phyloP scores from a whole-genome alignment of 2,329 filamentous ascomycete genomes.

The Calonectria leucothoes region DNA sequence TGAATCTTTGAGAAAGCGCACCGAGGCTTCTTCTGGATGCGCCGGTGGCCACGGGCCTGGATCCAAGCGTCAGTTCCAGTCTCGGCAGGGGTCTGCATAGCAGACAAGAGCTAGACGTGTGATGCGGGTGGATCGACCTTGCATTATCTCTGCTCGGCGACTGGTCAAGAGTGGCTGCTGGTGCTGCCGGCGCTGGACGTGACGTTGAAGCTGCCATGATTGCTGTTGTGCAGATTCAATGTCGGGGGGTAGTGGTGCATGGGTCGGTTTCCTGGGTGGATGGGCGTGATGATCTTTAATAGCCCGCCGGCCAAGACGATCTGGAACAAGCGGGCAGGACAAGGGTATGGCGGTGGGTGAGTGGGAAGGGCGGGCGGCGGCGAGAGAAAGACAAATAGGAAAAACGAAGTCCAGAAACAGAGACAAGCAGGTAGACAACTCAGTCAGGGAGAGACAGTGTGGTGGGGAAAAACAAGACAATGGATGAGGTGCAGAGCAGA shows the following conservation, averaged over 20 bases:
- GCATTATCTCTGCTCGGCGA: neutral
- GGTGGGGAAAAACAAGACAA: constrained; percentile 2
- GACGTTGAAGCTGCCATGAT: constrained; percentile 5
- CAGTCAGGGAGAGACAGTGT: constrained; percentile 1
- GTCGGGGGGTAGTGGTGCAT: neutral
- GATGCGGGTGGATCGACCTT: neutral
- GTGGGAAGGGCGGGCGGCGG: neutral
- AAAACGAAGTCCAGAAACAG: neutral
- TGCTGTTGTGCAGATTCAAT: neutral
- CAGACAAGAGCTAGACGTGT: neutral
- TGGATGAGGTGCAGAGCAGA: neutral
- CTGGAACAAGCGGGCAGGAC: neutral
- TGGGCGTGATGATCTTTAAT: constrained; percentile 1
- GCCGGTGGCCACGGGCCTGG: neutral
- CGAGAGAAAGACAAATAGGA: neutral
- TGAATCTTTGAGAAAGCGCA: neutral
- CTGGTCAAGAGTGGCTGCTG: neutral
- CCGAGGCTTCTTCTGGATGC: neutral
- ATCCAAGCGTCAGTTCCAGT: neutral
- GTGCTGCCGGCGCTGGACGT: neutral
- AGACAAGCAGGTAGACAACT: neutral
- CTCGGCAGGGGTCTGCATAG: neutral
- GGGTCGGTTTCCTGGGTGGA: neutral
- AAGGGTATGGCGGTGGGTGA: neutral
- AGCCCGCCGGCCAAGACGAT: neutral